phyloP scores from a whole-genome alignment of 2,329 filamentous ascomycete species.

The Epichloe typhina region DNA sequence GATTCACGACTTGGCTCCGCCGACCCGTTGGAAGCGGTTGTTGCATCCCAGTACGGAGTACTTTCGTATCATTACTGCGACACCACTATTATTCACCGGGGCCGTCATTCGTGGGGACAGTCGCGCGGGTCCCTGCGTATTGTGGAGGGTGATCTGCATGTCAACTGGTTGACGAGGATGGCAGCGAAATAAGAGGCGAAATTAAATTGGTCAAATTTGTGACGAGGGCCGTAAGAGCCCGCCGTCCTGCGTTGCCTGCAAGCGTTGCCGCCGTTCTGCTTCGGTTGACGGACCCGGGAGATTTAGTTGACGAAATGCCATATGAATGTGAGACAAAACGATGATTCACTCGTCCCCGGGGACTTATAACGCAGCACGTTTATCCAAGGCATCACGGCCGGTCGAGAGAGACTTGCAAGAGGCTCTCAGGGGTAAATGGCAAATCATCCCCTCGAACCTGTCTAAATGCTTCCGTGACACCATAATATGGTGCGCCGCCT shows the following conservation, averaged over 20 bases:
- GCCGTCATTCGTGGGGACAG: background rate
- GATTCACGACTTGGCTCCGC: background rate
- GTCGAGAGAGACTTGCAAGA: background rate
- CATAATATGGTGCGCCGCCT: too few relatives aligned
- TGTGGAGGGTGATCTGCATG: conserved; percentile 6
- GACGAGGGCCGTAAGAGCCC: background rate
- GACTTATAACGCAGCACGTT: background rate
- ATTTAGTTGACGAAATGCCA: background rate
- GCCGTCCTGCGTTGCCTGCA: background rate
- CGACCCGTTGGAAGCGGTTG: background rate
- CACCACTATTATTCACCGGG: background rate
- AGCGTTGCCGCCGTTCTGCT: background rate
- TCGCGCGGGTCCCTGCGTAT: background rate
- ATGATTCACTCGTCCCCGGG: background rate
- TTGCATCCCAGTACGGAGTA: background rate
- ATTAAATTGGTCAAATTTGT: conserved; percentile 5
- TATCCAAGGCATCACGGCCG: background rate
- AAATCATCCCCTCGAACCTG: background rate
- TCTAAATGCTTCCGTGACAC: background rate
- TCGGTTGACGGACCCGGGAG: background rate
- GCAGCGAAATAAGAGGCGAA: conserved; percentile 9
- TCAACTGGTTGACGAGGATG: conserved; percentile 4
- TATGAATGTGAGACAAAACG: background rate
- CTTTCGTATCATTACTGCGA: background rate
- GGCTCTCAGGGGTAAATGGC: background rate